Evolutionary conservation across 2,329 filamentous ascomycete genomes (phyloP), one percentile per base, ranked within the genome.

Genomic region (Nothopassalora personata): DNA sequence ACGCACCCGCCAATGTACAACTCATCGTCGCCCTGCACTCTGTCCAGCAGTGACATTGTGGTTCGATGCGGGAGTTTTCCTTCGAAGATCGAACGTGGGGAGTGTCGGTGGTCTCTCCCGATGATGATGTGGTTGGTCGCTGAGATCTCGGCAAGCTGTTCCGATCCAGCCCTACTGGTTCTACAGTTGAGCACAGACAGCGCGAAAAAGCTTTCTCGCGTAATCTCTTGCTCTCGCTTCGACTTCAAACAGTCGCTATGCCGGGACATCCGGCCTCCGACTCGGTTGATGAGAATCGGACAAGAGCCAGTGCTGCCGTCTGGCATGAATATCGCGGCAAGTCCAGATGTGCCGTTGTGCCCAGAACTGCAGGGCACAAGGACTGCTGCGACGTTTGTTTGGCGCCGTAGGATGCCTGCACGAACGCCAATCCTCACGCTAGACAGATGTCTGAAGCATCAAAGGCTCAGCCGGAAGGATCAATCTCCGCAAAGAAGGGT

Each of bases 1-100:
- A 75, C 82, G 75, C 79, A 92, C 90, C 90, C 88, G 76, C 90
- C 88, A 66, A 94, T 86, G 73, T 87, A 92, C 65, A 94, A 80
- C 63, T 89, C 85, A 62, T 87, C 80, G 65, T 85, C 81, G 31
- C 87, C 87, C 4, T 86, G 83, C 54, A 93, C 81, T 69, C 82
- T 82, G 70, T 88, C 86, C 65, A 91, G 74, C 57, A 80, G 75
- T 6, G 81, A 77, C 83, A 87, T 87, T 64, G 33, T 51, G 6
- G 39, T 15, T 23, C 23, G 23, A 33, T 47, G 27, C 46, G 36
- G 36, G 13, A 48, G 23, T 23, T 19, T 5, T 27, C 34, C 53
- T 46, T n/a, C 34, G 27, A 47, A 45, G 31, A 53, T 23, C 51
- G 19, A 33, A 43, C 27, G 19, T 15, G 46, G 19, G 46, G 10